These are phyloP conservation scores for Nannochloris sp. DNA, from an alignment of 139 green algal genomes.

Conservation along the genomic window DNA sequence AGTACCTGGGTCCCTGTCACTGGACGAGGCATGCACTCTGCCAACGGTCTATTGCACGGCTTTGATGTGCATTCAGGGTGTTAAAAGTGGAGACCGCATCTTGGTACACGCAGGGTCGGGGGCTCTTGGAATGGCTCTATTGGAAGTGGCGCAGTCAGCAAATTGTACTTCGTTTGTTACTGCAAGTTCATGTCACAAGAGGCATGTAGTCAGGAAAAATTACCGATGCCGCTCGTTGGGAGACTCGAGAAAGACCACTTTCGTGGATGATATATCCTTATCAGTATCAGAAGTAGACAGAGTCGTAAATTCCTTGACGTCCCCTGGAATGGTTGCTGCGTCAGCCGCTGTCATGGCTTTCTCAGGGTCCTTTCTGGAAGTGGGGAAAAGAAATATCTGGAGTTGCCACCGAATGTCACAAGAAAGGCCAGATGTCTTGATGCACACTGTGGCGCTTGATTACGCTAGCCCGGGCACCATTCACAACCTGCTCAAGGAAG, in stretches of 20 bases:
- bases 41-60: slow-evolving; percentile 73
- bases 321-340: slow-evolving; percentile 58
- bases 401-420: slow-evolving; percentile 29
- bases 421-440: slow-evolving; percentile 63
- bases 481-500: slow-evolving; percentile 11
- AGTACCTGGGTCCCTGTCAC: slow-evolving; percentile 45
- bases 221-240: no score
- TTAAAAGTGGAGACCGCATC: slow-evolving; percentile 12
- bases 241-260: no score
- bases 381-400: slow-evolving; percentile 83
- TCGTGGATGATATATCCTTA: neutral
- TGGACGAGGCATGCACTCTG: slow-evolving; percentile 55
- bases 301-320: slow-evolving; percentile 68
- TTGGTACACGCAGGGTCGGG: slow-evolving; percentile 65
- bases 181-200: no score
- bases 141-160: no score
- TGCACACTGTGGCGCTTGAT: slow-evolving; percentile 67
- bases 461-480: slow-evolving; percentile 54
- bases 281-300: slow-evolving; percentile 26
- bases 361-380: slow-evolving; percentile 57
- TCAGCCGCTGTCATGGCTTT: slow-evolving; percentile 38
- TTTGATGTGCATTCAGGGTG: slow-evolving; percentile 12
- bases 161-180: no score
- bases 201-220: no score
- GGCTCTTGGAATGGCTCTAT: slow-evolving; percentile 57